Evolutionary conservation across 2,329 filamentous ascomycete species (phyloP).

Genomic region (Leptographium flavum): DNA sequence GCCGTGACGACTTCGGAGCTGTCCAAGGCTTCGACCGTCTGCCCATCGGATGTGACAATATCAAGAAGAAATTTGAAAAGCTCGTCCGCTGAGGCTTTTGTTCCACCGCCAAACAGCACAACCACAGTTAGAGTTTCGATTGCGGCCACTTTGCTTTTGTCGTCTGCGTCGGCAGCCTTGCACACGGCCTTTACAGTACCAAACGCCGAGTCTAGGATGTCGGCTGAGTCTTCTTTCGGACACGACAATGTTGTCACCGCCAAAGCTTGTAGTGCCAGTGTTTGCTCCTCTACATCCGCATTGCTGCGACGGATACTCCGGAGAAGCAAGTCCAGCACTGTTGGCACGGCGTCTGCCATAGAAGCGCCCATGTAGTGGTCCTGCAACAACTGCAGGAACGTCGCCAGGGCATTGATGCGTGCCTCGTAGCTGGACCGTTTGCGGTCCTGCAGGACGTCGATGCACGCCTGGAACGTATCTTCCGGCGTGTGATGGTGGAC

Average conservation of each 20-base stretch:
- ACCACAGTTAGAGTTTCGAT: constrained; percentile 63
- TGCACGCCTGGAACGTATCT: constrained; percentile 46
- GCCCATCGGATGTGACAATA: constrained; percentile 67
- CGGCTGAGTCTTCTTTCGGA: constrained; percentile 33
- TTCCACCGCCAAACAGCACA: constrained; percentile 62
- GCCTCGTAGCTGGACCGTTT: constrained; percentile 65
- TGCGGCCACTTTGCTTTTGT: constrained; percentile 50
- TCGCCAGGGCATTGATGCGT: constrained; percentile 48
- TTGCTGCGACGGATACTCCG: constrained; percentile 55
- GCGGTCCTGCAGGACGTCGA: constrained; percentile 56
- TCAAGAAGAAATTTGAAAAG: constrained; percentile 64
- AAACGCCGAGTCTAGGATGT: constrained; percentile 48
- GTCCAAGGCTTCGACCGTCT: constrained; percentile 56
- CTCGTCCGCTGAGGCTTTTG: constrained; percentile 51
- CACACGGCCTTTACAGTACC: constrained; percentile 46
- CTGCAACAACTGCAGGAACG: constrained; percentile 52
- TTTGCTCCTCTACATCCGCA: constrained; percentile 54
- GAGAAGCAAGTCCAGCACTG: constrained; percentile 51
- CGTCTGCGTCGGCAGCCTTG: constrained; percentile 52
- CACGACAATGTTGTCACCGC: constrained; percentile 55
- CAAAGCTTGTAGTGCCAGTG: constrained; percentile 58
- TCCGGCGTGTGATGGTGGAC: constrained; percentile 19
- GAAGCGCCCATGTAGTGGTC: constrained; percentile 52
- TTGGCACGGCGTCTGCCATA: constrained; percentile 41
- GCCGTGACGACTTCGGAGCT: constrained; percentile 57